A percentile compares a stretch with the other conserved stretches of the same genome.
phyloP scores from a whole-genome alignment of 2,329 filamentous ascomycete species.

The Orbilia ellipsospora region DNA sequence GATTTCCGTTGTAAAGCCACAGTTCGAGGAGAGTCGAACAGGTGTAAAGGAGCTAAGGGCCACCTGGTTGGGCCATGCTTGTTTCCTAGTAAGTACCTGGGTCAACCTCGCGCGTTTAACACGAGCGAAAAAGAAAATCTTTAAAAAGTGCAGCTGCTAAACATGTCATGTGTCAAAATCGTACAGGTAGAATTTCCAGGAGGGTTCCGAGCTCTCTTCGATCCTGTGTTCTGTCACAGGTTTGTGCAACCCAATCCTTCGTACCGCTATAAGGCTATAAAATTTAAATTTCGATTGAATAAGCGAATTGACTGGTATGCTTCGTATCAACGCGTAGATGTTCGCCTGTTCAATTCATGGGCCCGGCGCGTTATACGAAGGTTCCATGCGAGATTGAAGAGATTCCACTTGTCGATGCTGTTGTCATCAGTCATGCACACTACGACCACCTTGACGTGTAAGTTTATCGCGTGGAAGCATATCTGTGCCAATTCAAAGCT shows the following conservation, averaged over 20 bases:
- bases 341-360: conserved; percentile 76
- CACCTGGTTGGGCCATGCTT: conserved; percentile 95
- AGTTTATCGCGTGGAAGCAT: conserved; percentile 1
- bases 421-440: conserved; percentile 88
- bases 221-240: conserved; percentile 85
- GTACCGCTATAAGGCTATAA: conserved; percentile 35
- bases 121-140: neutral
- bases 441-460: conserved; percentile 88
- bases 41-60: conserved; percentile 72
- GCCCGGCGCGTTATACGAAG: conserved; percentile 81
- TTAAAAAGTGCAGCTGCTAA: conserved; percentile 39
- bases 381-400: conserved; percentile 80
- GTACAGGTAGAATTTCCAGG: conserved; percentile 75
- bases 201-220: conserved; percentile 88
- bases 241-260: conserved; percentile 41
- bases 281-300: conserved; percentile 24
- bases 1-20: conserved; percentile 46
- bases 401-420: conserved; percentile 79
- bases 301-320: neutral
- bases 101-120: conserved; percentile 8
- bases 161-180: conserved; percentile 39
- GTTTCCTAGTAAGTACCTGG: conserved; percentile 67
- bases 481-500: too few relatives aligned
- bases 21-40: conserved; percentile 51
- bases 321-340: conserved; percentile 68